Base-by-base conservation (phyloP, 2,329 filamentous ascomycete species). In the Fusarium fracticaudum region DNA sequence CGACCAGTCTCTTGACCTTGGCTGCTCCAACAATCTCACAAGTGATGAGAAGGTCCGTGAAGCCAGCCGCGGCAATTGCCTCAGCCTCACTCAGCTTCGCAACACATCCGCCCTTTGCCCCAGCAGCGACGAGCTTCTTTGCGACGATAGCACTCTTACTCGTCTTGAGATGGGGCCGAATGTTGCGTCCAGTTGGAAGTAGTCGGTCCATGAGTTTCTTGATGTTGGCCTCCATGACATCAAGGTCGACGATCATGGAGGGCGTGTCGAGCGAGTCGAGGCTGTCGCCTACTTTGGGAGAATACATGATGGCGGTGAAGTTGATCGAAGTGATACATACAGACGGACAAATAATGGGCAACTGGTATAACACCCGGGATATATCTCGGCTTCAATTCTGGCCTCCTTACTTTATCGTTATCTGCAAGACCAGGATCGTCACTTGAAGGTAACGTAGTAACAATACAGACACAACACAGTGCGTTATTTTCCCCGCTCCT, bases 181-280 rank as follows among this genome's bases (percentile, higher is more conserved):
- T 62, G 3, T 80, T 78, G 29, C 84, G 73, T 1, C 85, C 85
- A 12, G 64, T 69, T 0, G 86, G 85, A 0, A 86, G 80, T 1
- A 89, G 84, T 13, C 79, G 80, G 18, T 76, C 74, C 77, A 88
- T 84, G 17, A 88, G 81, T 40, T 84, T 86, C 17, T 80, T 69
- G 71, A 89, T 85, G 77, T 89, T 89, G 71, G 79, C 71, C 66
- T 89, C 86, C 85, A 88, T 87, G 8, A 86, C 78, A 64, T 86
- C 83, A 15, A 89, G 83, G 59, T 89, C 84, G 51, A 88, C 87
- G 50, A 89, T 83, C 86, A 89, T 89, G 60, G 86, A 88, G 2
- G 87, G 87, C 0, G 87, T 89, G 75, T 89, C 87, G 48, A 89
- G 86, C 26, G 55, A 50, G 10, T 67, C 40, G 26, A 76, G 31